Conservation (phyloP, 139 green algal genomes). For the Coccomyxa sp. region DNA sequence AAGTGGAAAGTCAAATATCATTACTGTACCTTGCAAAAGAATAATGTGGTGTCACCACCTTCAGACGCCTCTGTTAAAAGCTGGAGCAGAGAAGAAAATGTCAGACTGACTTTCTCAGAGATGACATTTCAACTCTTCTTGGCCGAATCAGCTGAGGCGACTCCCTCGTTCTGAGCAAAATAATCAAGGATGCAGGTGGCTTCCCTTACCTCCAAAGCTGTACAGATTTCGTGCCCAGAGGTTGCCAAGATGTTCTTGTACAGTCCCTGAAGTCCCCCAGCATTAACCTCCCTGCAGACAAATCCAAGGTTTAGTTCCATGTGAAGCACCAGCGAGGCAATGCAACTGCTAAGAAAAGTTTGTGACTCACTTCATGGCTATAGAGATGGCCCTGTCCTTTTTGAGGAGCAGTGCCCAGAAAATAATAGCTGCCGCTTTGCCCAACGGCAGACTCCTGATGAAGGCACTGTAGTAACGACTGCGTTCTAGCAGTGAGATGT, state of each 20-base stretch:
- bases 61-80: neutral
- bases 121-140: too few species aligned
- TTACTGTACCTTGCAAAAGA: slow-evolving; percentile 5
- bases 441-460: neutral
- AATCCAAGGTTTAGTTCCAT: neutral
- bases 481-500: neutral
- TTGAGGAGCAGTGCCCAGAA: neutral
- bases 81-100: neutral
- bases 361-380: neutral
- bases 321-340: too few species aligned
- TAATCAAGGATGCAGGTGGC: neutral
- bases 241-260: slow-evolving; percentile 2
- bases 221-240: neutral
- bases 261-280: neutral
- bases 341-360: too few species aligned
- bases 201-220: neutral
- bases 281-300: neutral
- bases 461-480: neutral
- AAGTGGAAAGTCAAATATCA: too few species aligned
- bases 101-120: too few species aligned
- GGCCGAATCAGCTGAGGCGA: too few species aligned
- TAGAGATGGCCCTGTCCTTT: neutral
- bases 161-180: too few species aligned
- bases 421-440: neutral
- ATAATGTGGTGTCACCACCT: neutral